Evolutionary conservation across 139 green algal genomes (phyloP).

Genomic region (Ettlia oleoabundans): DNA sequence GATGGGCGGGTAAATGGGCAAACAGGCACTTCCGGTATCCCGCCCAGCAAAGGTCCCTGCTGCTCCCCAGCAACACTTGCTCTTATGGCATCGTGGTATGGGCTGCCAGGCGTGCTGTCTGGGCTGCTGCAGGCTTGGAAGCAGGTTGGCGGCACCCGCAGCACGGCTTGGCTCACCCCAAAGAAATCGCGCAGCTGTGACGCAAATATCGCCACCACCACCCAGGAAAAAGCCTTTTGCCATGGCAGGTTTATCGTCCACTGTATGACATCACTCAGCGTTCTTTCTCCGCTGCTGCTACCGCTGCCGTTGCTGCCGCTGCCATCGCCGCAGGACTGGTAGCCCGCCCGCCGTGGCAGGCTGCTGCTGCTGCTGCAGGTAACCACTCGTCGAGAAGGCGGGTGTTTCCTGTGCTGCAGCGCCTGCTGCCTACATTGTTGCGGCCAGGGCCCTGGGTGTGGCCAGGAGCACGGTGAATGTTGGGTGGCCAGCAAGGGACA

Average conservation of each 20-base stretch:
- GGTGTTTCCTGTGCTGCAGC: neutral
- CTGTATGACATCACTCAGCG: conserved; percentile 58
- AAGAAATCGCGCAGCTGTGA: conserved; percentile 89
- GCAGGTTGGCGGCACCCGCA: no score
- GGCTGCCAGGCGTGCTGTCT: no score
- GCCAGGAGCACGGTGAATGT: neutral
- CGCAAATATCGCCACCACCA: conserved; percentile 53
- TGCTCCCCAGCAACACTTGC: no score
- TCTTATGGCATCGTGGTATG: no score
- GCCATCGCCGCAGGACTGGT: neutral
- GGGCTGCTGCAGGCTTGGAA: no score
- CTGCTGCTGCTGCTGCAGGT: neutral
- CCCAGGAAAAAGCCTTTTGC: conserved; percentile 70
- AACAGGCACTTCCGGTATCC: no score
- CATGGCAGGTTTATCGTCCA: conserved; percentile 74
- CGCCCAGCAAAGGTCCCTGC: no score
- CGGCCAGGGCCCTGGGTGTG: neutral
- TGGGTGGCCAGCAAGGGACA: neutral
- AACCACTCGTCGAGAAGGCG: neutral
- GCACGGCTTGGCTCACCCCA: conserved; percentile 63
- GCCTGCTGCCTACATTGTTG: neutral
- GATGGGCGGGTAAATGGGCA: no score
- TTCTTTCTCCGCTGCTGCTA: neutral
- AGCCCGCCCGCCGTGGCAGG: conserved; percentile 1
- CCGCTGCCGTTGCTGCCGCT: neutral